Evolutionary conservation across 306 rosid species (phyloP).

Genomic region (Casuarina equisetifolia): DNA sequence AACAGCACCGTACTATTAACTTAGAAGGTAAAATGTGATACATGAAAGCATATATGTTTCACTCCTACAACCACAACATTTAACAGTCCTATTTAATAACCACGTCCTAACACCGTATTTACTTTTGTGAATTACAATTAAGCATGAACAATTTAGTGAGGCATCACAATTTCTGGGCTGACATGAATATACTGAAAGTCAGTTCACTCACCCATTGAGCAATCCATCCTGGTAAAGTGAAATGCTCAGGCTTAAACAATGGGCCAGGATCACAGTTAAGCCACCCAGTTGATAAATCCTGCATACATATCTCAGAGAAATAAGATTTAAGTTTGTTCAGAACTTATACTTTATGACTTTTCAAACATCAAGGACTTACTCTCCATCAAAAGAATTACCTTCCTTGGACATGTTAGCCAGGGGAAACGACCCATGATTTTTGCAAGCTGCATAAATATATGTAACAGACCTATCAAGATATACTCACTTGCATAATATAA

Average conservation of each 20-base stretch:
- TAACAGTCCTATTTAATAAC: background rate
- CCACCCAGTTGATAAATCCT: conserved; percentile 97
- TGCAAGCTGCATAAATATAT: conserved; percentile 80
- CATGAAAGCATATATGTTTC: background rate
- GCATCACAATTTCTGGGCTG: background rate
- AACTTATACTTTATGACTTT: conserved; percentile 18
- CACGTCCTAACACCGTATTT: background rate
- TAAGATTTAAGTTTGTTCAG: conserved; percentile 22
- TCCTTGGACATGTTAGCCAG: conserved; percentile 96
- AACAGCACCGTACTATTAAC: background rate
- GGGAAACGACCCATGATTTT: conserved; percentile 76
- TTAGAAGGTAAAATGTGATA: background rate
- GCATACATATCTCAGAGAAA: conserved; percentile 33
- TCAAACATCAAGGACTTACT: conserved; percentile 10
- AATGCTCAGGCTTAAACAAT: conserved; percentile 76
- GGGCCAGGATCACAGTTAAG: conserved; percentile 93
- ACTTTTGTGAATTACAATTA: background rate
- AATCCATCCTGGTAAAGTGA: conserved; percentile 65
- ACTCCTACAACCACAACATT: background rate
- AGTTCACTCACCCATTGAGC: conserved; percentile 66
- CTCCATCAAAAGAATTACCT: conserved; percentile 56
- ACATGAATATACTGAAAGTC: background rate
- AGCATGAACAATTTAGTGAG: background rate
- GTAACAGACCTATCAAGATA: conserved; percentile 17
- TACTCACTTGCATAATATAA: conserved; percentile 19